phyloP scores from a whole-genome alignment of 495 filamentous ascomycete genomes.

The Achaetomiella virescens region DNA sequence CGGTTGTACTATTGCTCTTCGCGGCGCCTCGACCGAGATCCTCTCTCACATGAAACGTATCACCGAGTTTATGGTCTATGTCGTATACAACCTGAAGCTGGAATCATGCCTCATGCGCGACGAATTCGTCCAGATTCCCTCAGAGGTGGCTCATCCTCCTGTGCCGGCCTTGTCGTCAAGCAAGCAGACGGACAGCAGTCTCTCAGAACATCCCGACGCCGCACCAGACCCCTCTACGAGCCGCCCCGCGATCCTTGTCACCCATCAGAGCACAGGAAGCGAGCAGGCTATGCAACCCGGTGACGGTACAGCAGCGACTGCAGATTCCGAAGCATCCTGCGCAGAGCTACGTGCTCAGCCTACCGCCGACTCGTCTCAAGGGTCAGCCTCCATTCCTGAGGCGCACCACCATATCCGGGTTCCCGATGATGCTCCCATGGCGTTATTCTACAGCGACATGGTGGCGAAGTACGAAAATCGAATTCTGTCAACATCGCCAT shows the following conservation, averaged over 20 bases:
- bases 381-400: conserved; percentile 40
- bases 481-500: conserved; percentile 92
- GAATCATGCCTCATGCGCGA: conserved; percentile 96
- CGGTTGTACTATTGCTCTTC: conserved; percentile 91
- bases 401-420: conserved; percentile 45
- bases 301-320: not conserved
- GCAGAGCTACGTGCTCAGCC: conserved; percentile 7
- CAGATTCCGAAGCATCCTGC: conserved; percentile 4
- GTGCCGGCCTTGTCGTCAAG: conserved; percentile 17
- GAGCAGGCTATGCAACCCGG: conserved; percentile 13
- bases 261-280: conserved; percentile 22
- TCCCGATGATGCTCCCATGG: conserved; percentile 81
- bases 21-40: conserved; percentile 65
- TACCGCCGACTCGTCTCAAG: conserved; percentile 19
- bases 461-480: conserved; percentile 87
- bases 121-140: conserved; percentile 83
- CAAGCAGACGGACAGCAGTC: conserved; percentile 23
- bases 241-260: conserved; percentile 18
- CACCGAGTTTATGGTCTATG: conserved; percentile 98
- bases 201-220: not conserved
- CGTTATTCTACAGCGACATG: conserved; percentile 90
- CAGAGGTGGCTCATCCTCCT: conserved; percentile 36
- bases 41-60: conserved; percentile 83
- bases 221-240: not conserved
- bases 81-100: conserved; percentile 94